Conservation (phyloP, 2,329 filamentous ascomycete genomes). For the Neofusicoccum parvum region DNA sequence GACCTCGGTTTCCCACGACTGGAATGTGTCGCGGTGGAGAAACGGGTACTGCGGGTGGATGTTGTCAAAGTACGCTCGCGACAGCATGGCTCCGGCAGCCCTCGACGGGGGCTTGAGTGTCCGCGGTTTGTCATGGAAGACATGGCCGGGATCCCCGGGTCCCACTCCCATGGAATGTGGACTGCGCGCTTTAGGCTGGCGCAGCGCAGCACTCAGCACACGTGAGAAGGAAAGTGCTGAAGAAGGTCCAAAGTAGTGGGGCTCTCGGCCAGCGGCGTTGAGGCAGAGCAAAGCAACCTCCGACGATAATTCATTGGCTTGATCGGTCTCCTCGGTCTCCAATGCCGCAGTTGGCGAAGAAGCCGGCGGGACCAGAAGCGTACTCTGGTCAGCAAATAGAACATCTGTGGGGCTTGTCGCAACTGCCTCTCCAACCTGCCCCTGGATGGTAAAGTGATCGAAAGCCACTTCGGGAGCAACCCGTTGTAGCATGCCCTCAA, state of each 20-base stretch:
- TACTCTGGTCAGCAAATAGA: background rate
- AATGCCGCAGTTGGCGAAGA: no score
- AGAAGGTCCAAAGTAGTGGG: constrained; percentile 43
- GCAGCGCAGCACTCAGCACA: constrained; percentile 31
- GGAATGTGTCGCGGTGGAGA: constrained; percentile 39
- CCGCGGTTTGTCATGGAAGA: background rate
- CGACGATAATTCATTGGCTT: constrained; percentile 27
- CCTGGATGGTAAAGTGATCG: constrained; percentile 24
- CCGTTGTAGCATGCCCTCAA: constrained; percentile 35
- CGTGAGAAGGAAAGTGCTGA: constrained; percentile 39
- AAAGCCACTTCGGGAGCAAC: constrained; percentile 30
- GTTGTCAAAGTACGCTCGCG: constrained; percentile 41
- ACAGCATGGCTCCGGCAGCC: constrained; percentile 22
- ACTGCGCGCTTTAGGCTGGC: constrained; percentile 20
- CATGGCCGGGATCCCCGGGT: background rate
- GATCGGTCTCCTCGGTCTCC: background rate
- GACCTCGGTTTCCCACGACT: constrained; percentile 33
- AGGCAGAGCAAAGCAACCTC: constrained; percentile 39
- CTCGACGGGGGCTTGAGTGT: background rate
- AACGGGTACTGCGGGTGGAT: constrained; percentile 45
- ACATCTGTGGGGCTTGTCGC: no score
- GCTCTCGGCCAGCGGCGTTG: constrained; percentile 37
- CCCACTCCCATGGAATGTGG: background rate
- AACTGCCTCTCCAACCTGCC: background rate
- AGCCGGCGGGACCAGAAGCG: background rate